Percentiles rank a stretch among this genome's conserved stretches.
These are phyloP conservation scores for Paecilomyces formosus DNA, from an alignment of 2,329 filamentous ascomycete species.

Conservation along the genomic window DNA sequence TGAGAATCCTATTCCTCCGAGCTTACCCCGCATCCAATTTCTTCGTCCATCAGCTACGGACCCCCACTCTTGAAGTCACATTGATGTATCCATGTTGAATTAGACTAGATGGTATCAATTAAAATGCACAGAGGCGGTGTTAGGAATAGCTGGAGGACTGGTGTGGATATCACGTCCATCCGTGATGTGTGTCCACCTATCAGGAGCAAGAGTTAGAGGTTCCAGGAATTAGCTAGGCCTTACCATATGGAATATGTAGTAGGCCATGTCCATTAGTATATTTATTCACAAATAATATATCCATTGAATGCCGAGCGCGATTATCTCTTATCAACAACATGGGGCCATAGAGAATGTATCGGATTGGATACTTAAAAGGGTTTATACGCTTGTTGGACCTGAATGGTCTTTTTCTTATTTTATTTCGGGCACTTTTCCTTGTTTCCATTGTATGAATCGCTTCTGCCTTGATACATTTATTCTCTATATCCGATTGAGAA, in stretches of 20 bases:
- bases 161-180: neutral
- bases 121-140: neutral
- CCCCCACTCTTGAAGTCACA: neutral
- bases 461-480: no score
- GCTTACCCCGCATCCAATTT: neutral
- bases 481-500: neutral
- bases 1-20: neutral
- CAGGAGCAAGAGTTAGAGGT: neutral
- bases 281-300: neutral
- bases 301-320: neutral
- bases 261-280: neutral
- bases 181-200: neutral
- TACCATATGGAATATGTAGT: neutral
- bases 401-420: no score
- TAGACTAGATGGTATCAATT: neutral
- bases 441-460: no score
- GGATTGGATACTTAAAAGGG: neutral
- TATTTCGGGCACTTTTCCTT: no score
- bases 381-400: neutral
- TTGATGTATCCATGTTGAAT: neutral
- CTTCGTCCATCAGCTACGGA: neutral
- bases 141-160: neutral
- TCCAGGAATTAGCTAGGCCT: neutral
- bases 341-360: neutral
- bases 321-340: neutral